These are phyloP conservation scores for Cladophialophora immunda DNA, from an alignment of 2,329 filamentous ascomycete species.

Conservation along the genomic window DNA sequence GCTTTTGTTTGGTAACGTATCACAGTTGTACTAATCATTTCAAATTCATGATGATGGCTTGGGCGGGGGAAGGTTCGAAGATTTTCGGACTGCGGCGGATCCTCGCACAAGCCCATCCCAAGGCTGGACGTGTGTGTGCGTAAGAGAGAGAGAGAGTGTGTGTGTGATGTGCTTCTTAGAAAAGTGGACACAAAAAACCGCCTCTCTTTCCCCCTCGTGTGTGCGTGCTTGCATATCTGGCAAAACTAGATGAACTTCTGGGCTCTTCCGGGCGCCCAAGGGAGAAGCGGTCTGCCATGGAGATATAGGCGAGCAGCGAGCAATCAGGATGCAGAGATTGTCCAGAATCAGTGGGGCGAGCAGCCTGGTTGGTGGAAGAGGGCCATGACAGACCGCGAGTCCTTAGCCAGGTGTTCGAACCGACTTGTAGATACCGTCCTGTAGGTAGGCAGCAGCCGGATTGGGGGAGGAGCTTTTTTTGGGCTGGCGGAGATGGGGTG, in stretches of 20 bases:
- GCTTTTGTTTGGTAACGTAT: neutral
- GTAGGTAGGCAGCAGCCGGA: too few species aligned
- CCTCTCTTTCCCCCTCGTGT: neutral
- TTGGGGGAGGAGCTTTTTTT: neutral
- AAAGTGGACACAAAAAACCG: neutral
- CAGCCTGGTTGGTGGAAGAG: conserved; percentile 16
- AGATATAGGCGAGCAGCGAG: neutral
- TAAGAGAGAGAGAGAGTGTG: neutral
- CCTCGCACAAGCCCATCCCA: neutral
- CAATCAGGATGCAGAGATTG: conserved; percentile 19
- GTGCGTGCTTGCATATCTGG: neutral
- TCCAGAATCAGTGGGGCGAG: neutral
- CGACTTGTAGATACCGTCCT: too few species aligned
- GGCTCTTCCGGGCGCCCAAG: neutral
- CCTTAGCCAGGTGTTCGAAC: conserved; percentile 3
- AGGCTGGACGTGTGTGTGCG: neutral
- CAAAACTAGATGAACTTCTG: neutral
- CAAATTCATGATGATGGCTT: too few species aligned
- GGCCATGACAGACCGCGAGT: conserved; percentile 25
- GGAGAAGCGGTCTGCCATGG: conserved; percentile 12
- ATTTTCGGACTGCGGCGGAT: neutral
- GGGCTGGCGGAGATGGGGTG: neutral
- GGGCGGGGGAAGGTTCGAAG: neutral
- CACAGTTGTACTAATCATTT: too few species aligned
- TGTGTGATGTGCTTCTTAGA: too few species aligned